Percentiles rank a stretch among this genome's conserved stretches.
Conservation (phyloP, 2,329 filamentous ascomycete genomes). For the Arachnopeziza araneosa region DNA sequence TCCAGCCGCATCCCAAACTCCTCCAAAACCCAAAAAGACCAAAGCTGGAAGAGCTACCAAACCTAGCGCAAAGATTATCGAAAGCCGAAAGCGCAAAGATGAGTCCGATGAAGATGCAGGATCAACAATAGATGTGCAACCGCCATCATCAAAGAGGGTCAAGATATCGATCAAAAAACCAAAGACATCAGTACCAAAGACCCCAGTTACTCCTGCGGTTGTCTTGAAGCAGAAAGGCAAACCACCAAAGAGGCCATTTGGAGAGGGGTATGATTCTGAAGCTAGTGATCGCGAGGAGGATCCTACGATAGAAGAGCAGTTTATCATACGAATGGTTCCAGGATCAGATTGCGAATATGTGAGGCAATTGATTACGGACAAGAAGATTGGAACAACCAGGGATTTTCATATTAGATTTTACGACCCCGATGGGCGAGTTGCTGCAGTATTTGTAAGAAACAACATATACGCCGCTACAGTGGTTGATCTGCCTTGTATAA, state of each 20-base stretch:
- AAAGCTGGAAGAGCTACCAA: conserved; percentile 56
- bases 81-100: conserved; percentile 54
- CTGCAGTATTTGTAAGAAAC: conserved; percentile 53
- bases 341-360: conserved; percentile 69
- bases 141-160: conserved; percentile 38
- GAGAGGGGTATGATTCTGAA: conserved; percentile 94
- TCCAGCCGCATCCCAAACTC: conserved; percentile 13
- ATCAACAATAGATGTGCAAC: conserved; percentile 23
- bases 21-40: conserved; percentile 39
- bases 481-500: conserved; percentile 64
- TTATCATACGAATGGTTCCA: conserved; percentile 82
- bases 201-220: conserved; percentile 37
- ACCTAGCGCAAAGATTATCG: conserved; percentile 51
- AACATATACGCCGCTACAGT: conserved; percentile 59
- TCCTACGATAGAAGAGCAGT: conserved; percentile 82
- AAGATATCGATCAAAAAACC: conserved; percentile 31
- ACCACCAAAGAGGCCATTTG: conserved; percentile 62
- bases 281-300: conserved; percentile 85
- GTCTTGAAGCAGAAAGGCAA: conserved; percentile 63
- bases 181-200: conserved; percentile 17
- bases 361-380: conserved; percentile 67
- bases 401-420: conserved; percentile 80
- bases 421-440: conserved; percentile 55
- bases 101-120: conserved; percentile 42
- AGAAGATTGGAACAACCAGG: conserved; percentile 64